phyloP scores from a whole-genome alignment of 495 filamentous ascomycete species.

The Trichocladium antarcticum region DNA sequence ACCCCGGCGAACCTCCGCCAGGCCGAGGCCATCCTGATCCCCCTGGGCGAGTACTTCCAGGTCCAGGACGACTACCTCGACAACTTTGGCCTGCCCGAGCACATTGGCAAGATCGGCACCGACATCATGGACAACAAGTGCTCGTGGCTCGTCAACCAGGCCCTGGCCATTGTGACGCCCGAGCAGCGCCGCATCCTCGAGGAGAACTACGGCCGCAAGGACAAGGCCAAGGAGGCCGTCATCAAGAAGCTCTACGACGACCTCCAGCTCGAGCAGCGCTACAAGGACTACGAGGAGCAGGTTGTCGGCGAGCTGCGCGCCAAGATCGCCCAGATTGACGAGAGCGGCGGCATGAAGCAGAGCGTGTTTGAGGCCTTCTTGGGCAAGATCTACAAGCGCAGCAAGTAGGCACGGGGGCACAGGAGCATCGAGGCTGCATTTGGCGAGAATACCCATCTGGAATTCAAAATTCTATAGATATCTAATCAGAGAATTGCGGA shows the following conservation, averaged over 20 bases:
- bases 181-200: constrained; percentile 76
- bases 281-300: constrained; percentile 82
- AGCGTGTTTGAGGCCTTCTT: constrained; percentile 83
- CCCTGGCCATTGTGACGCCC: constrained; percentile 59
- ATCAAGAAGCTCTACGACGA: constrained; percentile 84
- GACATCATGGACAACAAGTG: constrained; percentile 99
- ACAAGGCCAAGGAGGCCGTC: constrained; percentile 62
- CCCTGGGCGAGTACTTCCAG: constrained; percentile 99
- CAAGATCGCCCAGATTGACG: constrained; percentile 70
- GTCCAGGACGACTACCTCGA: constrained; percentile 98
- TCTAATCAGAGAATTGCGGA: background rate
- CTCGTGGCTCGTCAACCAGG: constrained; percentile 93
- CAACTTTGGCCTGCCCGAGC: constrained; percentile 81
- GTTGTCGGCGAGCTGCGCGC: constrained; percentile 58
- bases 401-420: constrained; percentile 47
- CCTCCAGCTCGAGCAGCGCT: constrained; percentile 66
- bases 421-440: background rate
- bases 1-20: constrained; percentile 74
- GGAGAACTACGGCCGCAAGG: constrained; percentile 83
- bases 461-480: background rate
- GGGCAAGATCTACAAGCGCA: constrained; percentile 92
- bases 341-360: constrained; percentile 77
- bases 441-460: background rate
- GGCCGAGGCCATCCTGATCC: constrained; percentile 84
- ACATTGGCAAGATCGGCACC: constrained; percentile 95